Evolutionary conservation across 805 yeast species (phyloP).

Genomic region (Jamesozyma rosinii): DNA sequence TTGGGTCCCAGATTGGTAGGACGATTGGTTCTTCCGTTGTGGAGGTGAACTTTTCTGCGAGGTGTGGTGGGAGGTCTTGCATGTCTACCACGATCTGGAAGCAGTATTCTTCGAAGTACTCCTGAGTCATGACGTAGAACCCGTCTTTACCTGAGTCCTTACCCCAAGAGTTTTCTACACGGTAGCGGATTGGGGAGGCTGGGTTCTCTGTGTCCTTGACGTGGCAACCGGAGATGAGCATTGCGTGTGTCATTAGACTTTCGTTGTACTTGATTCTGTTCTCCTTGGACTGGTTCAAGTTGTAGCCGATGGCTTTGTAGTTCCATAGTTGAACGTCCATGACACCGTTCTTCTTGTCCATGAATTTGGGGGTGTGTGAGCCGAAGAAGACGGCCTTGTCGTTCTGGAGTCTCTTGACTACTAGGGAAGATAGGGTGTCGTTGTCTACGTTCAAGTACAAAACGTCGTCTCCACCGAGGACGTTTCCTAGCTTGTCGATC

Average conservation of each 20-base stretch:
- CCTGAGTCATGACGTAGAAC: constrained; percentile 61
- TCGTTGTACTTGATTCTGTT: constrained; percentile 63
- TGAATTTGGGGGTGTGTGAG: constrained; percentile 76
- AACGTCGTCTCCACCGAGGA: constrained; percentile 60
- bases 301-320: constrained; percentile 49
- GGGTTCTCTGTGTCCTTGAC: constrained; percentile 38
- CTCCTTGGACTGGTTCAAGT: constrained; percentile 46
- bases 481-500: constrained; percentile 68
- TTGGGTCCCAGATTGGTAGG: constrained; percentile 72
- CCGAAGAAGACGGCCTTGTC: constrained; percentile 84
- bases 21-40: constrained; percentile 42
- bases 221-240: constrained; percentile 77
- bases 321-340: constrained; percentile 68
- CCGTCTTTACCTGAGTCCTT: constrained; percentile 59
- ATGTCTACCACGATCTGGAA: constrained; percentile 59
- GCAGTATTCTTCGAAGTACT: constrained; percentile 65
- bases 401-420: constrained; percentile 57
- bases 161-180: constrained; percentile 77
- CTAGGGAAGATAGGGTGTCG: constrained; percentile 47
- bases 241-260: constrained; percentile 83
- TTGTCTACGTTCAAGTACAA: constrained; percentile 62
- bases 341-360: constrained; percentile 53
- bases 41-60: constrained; percentile 29
- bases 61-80: constrained; percentile 38
- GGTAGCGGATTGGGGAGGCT: constrained; percentile 56